Evolutionary conservation across 2,329 filamentous ascomycete genomes (phyloP).

Genomic region (Annulohypoxylon truncatum): DNA sequence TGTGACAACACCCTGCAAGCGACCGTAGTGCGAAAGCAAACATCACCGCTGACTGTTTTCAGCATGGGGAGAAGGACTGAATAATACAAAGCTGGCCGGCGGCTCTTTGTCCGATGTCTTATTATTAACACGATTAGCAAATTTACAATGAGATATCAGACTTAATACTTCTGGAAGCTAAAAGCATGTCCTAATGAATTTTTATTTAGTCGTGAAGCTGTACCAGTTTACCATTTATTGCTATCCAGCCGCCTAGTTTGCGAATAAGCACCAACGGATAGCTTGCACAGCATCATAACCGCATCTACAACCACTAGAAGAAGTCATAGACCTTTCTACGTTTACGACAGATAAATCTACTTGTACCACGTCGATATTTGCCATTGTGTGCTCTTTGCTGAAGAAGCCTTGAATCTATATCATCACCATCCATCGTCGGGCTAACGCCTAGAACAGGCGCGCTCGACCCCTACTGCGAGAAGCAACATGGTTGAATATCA

Average conservation of each 20-base stretch:
- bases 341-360: neutral
- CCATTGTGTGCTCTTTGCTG: neutral
- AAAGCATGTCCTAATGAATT: neutral
- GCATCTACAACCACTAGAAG: neutral
- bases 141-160: neutral
- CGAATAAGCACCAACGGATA: neutral
- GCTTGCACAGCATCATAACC: neutral
- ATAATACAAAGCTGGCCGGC: conserved; percentile 30
- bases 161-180: neutral
- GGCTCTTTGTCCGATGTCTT: conserved; percentile 34
- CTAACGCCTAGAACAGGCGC: neutral
- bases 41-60: conserved; percentile 31
- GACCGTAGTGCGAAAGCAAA: conserved; percentile 29
- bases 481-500: neutral
- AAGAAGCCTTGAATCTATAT: neutral
- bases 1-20: conserved; percentile 25
- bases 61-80: conserved; percentile 1
- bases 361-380: neutral
- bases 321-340: neutral
- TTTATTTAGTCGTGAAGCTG: conserved; percentile 7
- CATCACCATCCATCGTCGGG: neutral
- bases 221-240: neutral
- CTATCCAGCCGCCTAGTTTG: neutral
- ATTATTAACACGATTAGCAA: conserved; percentile 35
- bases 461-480: neutral